Evolutionary conservation across 208 protist genomes (phyloP).

Genomic region (Willaertia magna): DNA sequence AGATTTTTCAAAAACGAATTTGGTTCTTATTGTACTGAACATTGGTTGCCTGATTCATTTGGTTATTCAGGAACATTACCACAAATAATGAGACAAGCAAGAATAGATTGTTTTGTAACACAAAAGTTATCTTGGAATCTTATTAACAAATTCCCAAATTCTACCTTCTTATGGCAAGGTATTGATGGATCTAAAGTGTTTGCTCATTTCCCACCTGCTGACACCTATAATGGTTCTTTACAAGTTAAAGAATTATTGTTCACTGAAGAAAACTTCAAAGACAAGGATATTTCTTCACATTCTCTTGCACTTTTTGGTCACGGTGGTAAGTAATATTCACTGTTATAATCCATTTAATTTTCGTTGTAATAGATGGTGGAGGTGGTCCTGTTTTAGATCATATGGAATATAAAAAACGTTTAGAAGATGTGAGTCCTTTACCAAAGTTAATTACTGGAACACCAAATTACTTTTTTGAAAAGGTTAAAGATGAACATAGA

Average conservation of each 20-base stretch:
- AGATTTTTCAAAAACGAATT: constrained; percentile 42
- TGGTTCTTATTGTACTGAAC: constrained; percentile 30
- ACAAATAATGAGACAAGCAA: constrained; percentile 31
- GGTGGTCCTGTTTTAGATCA: constrained; percentile 31
- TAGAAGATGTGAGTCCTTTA: constrained; percentile 28
- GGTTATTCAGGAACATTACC: constrained; percentile 36
- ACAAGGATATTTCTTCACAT: constrained; percentile 11
- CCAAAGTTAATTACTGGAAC: constrained; percentile 20
- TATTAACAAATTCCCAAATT: constrained; percentile 44
- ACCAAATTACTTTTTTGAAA: constrained; percentile 32
- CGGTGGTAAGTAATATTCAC: constrained; percentile 26
- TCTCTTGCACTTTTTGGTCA: constrained; percentile 38
- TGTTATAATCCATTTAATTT: background rate
- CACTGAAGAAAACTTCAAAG: constrained; percentile 31
- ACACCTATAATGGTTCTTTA: constrained; percentile 34
- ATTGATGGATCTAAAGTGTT: constrained; percentile 30
- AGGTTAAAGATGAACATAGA: background rate
- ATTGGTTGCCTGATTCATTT: constrained; percentile 41
- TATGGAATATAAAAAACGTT: constrained; percentile 23
- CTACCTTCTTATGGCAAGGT: constrained; percentile 40
- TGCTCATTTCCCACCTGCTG: constrained; percentile 45
- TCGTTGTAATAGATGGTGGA: background rate
- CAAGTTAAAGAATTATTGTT: constrained; percentile 33
- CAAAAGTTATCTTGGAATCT: constrained; percentile 32
- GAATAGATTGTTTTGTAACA: constrained; percentile 24